A percentile compares a stretch with the other conserved stretches of the same genome.
phyloP scores from a whole-genome alignment of 2,329 filamentous ascomycete genomes.

The Colletotrichum siamense region DNA sequence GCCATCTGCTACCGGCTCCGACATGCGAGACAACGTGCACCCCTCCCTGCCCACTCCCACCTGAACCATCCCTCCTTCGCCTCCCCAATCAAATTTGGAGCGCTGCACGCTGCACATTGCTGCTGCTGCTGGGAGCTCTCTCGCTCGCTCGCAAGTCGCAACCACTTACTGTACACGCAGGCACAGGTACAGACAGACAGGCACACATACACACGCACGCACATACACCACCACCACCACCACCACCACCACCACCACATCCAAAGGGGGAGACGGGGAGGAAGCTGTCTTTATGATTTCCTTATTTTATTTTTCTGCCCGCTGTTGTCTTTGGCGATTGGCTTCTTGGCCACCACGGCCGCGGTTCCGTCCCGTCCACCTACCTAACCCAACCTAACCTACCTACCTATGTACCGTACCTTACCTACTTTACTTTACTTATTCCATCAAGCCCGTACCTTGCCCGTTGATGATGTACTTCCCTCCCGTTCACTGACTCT shows the following conservation, averaged over 20 bases:
- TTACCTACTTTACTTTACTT: not conserved
- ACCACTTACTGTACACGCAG: not conserved
- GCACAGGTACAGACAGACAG: not conserved
- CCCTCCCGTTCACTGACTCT: slow-evolving; percentile 16
- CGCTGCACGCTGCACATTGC: not conserved
- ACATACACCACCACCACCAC: not conserved
- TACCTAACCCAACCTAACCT: not conserved
- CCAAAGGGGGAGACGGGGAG: not conserved
- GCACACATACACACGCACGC: not conserved
- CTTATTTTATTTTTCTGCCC: not conserved
- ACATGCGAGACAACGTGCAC: slow-evolving; percentile 21
- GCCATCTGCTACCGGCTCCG: slow-evolving; percentile 20
- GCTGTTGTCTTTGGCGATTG: not conserved
- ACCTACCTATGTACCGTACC: not conserved
- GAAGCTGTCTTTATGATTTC: not conserved
- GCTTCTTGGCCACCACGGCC: not conserved
- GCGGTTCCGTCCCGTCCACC: slow-evolving; percentile 8
- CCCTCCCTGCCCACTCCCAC: slow-evolving; percentile 17
- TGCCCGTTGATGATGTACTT: not conserved
- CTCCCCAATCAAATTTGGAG: slow-evolving; percentile 19
- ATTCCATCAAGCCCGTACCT: not conserved
- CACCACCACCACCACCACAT: not conserved
- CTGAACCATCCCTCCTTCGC: slow-evolving; percentile 23
- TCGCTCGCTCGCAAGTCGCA: not conserved
- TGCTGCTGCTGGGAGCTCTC: not conserved